phyloP scores from a whole-genome alignment of 116 monocot genomes.

The Papilionanthe hybrid region DNA sequence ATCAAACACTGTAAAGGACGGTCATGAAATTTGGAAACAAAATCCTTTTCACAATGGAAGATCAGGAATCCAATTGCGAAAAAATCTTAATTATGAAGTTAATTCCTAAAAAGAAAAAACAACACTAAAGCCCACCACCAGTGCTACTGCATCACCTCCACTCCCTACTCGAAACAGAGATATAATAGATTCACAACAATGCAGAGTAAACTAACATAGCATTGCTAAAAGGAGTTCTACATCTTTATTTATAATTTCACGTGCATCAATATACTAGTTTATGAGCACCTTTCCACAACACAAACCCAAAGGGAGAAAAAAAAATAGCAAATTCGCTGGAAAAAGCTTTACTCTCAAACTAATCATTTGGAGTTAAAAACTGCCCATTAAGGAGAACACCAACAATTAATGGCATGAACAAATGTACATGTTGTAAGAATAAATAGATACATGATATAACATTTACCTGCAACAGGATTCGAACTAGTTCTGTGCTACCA shows the following conservation, averaged over 20 bases:
- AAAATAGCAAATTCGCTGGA: neutral
- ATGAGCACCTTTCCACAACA: neutral
- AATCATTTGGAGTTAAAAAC: neutral
- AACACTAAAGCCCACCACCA: neutral
- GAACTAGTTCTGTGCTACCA: conserved; percentile 95
- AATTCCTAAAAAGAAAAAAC: neutral
- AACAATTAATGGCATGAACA: neutral
- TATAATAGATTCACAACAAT: neutral
- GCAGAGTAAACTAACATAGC: neutral
- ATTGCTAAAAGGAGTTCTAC: neutral
- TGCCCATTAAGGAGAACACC: neutral
- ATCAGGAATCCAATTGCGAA: neutral
- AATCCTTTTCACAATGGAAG: neutral
- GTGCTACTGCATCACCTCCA: neutral
- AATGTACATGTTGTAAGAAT: neutral
- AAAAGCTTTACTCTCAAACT: neutral
- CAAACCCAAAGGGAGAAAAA: neutral
- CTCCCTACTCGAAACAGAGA: neutral
- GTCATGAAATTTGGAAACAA: neutral
- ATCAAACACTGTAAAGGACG: neutral
- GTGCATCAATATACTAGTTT: neutral
- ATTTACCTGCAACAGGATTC: conserved; percentile 75
- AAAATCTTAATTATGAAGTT: neutral
- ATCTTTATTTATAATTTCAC: neutral
- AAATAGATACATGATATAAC: neutral